phyloP scores from a whole-genome alignment of 352 stramenopile genomes.

The Phytophthora ramorum region DNA sequence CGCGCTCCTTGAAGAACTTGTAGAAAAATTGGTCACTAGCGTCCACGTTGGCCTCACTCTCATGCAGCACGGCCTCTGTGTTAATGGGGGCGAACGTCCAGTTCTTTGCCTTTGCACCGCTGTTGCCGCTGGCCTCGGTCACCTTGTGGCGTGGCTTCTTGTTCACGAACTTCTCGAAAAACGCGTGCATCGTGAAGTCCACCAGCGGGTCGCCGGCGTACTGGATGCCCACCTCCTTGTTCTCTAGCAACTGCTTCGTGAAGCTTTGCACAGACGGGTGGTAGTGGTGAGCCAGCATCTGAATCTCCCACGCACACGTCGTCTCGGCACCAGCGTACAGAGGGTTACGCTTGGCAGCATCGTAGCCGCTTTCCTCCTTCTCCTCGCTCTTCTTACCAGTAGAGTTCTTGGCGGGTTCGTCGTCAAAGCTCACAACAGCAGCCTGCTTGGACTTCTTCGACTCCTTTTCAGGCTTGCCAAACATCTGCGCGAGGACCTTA shows the following conservation, averaged over 20 bases:
- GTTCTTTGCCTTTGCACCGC: constrained; percentile 52
- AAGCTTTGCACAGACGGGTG: constrained; percentile 97
- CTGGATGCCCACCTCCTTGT: constrained; percentile 69
- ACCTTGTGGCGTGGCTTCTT: constrained; percentile 93
- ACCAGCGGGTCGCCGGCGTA: constrained; percentile 97
- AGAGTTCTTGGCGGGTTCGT: constrained; percentile 22
- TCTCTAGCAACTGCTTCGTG: constrained; percentile 79
- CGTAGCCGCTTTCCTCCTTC: constrained; percentile 57
- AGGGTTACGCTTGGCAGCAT: constrained; percentile 90
- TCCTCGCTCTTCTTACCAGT: constrained; percentile 18
- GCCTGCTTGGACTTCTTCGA: constrained; percentile 24
- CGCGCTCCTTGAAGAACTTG: constrained; percentile 93
- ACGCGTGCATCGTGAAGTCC: constrained; percentile 97
- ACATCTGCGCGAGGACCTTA: constrained; percentile 73
- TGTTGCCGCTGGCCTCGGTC: constrained; percentile 14
- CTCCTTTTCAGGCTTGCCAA: constrained; percentile 41
- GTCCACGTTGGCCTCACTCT: constrained; percentile 68
- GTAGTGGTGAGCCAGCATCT: constrained; percentile 93
- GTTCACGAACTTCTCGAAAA: constrained; percentile 99
- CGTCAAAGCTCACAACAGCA: constrained; percentile 48
- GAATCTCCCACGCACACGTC: constrained; percentile 93
- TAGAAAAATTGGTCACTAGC: constrained; percentile 93
- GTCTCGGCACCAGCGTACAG: constrained; percentile 77
- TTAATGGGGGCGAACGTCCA: constrained; percentile 79
- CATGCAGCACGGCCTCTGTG: constrained; percentile 69